Conservation (phyloP, 1,139 yeast genomes). For the Ogataea hybrid region DNA sequence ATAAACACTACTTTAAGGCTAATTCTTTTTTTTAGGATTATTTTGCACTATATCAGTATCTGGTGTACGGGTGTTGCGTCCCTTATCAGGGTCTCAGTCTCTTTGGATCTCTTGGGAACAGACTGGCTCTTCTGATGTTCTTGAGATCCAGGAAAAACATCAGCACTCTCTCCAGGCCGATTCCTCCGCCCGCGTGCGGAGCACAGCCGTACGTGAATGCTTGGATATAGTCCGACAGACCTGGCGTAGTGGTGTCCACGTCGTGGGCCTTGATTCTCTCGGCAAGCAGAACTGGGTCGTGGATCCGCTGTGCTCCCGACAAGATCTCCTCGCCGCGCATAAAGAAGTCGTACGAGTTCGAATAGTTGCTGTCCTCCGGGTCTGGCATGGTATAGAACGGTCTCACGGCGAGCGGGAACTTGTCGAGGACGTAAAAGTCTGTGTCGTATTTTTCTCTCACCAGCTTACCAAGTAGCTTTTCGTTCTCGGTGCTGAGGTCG, state of each 20-base stretch:
- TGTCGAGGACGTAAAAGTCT: constrained; percentile 96
- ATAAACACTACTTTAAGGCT: neutral
- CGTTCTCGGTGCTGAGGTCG: constrained; percentile 92
- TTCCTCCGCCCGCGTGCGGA: constrained; percentile 99
- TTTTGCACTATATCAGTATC: too few relatives aligned
- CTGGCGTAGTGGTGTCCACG: constrained; percentile 76
- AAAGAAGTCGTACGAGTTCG: constrained; percentile 96
- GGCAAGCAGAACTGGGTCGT: constrained; percentile 79
- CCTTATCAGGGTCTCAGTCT: constrained; percentile 76
- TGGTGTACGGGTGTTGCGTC: constrained; percentile 1
- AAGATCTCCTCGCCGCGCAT: constrained; percentile 99
- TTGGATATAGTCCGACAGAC: constrained; percentile 85
- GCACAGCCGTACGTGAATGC: constrained; percentile 95
- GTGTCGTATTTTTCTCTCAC: constrained; percentile 94
- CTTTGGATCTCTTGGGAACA: constrained; percentile 98
- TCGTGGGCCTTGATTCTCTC: constrained; percentile 84
- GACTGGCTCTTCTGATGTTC: constrained; percentile 94
- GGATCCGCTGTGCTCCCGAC: constrained; percentile 99
- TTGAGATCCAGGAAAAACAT: constrained; percentile 97
- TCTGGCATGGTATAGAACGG: constrained; percentile 99
- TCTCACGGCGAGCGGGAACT: constrained; percentile 93
- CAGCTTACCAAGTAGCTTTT: constrained; percentile 84
- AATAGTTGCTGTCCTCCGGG: constrained; percentile 83
- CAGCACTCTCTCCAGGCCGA: constrained; percentile 96
- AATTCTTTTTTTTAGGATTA: neutral